Percentiles rank a stretch among this genome's conserved stretches.
These are phyloP conservation scores for Phytomonas francai DNA, from an alignment of 208 protist species.

Conservation along the genomic window DNA sequence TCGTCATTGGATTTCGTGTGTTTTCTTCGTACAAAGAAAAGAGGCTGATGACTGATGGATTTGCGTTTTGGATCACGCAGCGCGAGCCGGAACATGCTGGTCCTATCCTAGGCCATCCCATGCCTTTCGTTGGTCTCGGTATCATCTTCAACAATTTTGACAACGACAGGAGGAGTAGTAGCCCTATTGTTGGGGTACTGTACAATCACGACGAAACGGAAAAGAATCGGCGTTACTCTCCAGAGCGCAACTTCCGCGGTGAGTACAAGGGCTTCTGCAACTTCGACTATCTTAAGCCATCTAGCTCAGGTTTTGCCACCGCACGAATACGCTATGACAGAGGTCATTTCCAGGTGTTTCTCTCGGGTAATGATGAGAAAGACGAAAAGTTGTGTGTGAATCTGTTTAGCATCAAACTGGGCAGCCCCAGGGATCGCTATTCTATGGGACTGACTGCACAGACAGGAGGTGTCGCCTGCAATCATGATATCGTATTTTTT, in stretches of 20 bases:
- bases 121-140: conserved; percentile 66
- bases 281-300: conserved; percentile 39
- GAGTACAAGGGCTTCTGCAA: conserved; percentile 43
- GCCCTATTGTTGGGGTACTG: conserved; percentile 68
- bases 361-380: conserved; percentile 34
- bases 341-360: conserved; percentile 29
- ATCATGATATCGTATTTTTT: conserved; percentile 74
- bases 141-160: conserved; percentile 88
- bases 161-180: conserved; percentile 74
- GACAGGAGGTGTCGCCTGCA: conserved; percentile 46
- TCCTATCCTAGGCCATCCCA: conserved; percentile 48
- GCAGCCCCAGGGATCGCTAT: conserved; percentile 19
- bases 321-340: conserved; percentile 44
- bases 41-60: conserved; percentile 40
- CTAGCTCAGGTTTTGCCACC: conserved; percentile 22
- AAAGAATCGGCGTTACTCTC: conserved; percentile 19
- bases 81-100: conserved; percentile 23
- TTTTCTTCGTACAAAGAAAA: conserved; percentile 17
- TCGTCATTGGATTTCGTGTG: conserved; percentile 72
- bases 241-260: conserved; percentile 48
- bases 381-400: conserved; percentile 41
- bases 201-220: conserved; percentile 11
- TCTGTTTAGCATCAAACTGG: conserved; percentile 25
- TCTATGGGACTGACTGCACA: conserved; percentile 65
- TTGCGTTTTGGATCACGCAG: conserved; percentile 73